Evolutionary conservation across 176 grass and related monocot genomes (phyloP), one percentile per base, ranked within the genome.

Genomic region (Phoenix dactylifera): DNA sequence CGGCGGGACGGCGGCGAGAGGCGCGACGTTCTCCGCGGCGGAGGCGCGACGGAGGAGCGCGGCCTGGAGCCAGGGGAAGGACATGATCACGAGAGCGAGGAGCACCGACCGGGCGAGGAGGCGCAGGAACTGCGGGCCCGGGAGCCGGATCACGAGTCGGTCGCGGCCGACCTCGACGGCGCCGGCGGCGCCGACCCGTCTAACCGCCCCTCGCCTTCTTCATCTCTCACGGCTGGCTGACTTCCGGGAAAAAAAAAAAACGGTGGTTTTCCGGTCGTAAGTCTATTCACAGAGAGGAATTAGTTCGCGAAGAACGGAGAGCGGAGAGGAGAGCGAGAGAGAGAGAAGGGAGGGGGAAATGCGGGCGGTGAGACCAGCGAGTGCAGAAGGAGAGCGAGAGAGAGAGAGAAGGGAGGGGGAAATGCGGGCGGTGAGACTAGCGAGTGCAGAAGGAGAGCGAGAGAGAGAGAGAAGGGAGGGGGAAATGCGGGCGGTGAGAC

Each of bases 401-500:
- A 30, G 60, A 60, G 49, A 48, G 60, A 49, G 67, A 26, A 3
- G 32, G 22, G 2, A 2, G 7, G 14, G 32, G 30, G 55, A n/a
- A 20, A 7, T 17, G 18, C 16, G 18, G 25, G 4, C 30, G 16
- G 28, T 35, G n/a, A 39, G 20, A 55, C 71, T 77, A 89, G 70
- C 80, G 73, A 22, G 73, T 74, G 60, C 77, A 84, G 72, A 89
- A 84, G 68, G n/a, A n/a, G n/a, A n/a, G n/a, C n/a, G n/a, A n/a
- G n/a, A 58, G 61, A 30, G 60, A 60, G 49, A 48, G 60, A 49
- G 67, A 26, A 3, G 32, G 22, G 2, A 2, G 7, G 14, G 32
- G 30, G 55, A n/a, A 20, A 7, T 17, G 18, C 16, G 18, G 25
- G 4, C 30, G 16, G 28, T 35, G n/a, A 39, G 20, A 55, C 71